These are phyloP conservation scores for Apiosordaria backusii DNA, from an alignment of 495 filamentous ascomycete genomes.

Conservation along the genomic window DNA sequence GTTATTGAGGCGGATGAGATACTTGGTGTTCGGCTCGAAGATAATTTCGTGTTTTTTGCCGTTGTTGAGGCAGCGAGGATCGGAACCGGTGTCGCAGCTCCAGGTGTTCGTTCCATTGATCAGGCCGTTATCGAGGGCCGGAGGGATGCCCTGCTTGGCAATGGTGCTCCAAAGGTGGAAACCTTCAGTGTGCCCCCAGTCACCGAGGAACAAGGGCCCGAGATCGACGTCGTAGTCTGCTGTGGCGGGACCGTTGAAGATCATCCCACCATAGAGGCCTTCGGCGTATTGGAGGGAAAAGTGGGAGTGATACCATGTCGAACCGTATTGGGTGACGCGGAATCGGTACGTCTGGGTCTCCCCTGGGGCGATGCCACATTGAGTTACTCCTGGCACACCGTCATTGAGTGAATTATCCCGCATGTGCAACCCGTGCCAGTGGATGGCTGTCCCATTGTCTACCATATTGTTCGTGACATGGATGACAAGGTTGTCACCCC, in stretches of 20 bases:
- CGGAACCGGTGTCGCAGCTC: slow-evolving; percentile 25
- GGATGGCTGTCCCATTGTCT: slow-evolving; percentile 29
- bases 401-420: slow-evolving; percentile 29
- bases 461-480: slow-evolving; percentile 24
- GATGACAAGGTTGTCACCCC: slow-evolving; percentile 47
- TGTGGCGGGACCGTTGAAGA: slow-evolving; percentile 49
- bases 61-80: slow-evolving; percentile 27
- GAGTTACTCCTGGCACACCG: slow-evolving; percentile 30
- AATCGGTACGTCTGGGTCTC: slow-evolving; percentile 35
- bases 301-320: slow-evolving; percentile 49
- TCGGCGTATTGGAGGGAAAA: slow-evolving; percentile 48
- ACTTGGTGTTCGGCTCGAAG: slow-evolving; percentile 40
- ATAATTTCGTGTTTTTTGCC: slow-evolving; percentile 34
- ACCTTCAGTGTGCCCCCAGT: slow-evolving; percentile 28
- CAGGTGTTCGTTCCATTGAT: slow-evolving; percentile 39
- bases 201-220: slow-evolving; percentile 18
- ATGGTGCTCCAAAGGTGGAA: slow-evolving; percentile 29
- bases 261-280: slow-evolving; percentile 43
- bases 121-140: slow-evolving; percentile 30
- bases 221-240: slow-evolving; percentile 41
- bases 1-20: slow-evolving; percentile 55
- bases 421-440: slow-evolving; percentile 37
- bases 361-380: slow-evolving; percentile 32
- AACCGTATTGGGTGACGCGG: slow-evolving; percentile 24
- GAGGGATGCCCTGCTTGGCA: slow-evolving; percentile 30